These are phyloP conservation scores for Boletellus dicymbophilus DNA, from an alignment of 1,284 basidiomycete genomes.

Conservation along the genomic window DNA sequence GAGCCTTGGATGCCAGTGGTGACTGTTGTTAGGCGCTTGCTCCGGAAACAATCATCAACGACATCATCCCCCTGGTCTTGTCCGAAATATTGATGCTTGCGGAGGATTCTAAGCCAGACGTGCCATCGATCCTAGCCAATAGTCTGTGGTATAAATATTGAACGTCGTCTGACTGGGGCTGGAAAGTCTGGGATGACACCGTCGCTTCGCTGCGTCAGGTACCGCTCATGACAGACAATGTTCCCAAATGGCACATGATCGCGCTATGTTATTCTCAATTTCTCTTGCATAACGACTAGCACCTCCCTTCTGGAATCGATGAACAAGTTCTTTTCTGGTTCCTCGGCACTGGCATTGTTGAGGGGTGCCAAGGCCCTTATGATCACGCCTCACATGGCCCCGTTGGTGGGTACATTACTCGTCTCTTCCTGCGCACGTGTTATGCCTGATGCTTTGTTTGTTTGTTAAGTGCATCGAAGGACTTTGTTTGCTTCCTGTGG, in stretches of 20 bases:
- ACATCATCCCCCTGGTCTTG: constrained; percentile 56
- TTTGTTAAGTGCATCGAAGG: no score
- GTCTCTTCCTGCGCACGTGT: no score
- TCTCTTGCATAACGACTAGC: constrained; percentile 70
- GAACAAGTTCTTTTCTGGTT: constrained; percentile 70
- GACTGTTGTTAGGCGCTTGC: constrained; percentile 41
- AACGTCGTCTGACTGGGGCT: constrained; percentile 68
- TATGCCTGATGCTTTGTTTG: no score
- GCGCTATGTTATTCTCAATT: constrained; percentile 69
- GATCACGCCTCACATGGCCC: no score
- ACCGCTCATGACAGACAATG: constrained; percentile 53
- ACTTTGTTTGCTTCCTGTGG: no score
- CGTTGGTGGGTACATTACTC: no score
- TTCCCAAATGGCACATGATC: constrained; percentile 45
- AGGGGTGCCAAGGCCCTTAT: no score
- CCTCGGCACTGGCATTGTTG: constrained; percentile 60
- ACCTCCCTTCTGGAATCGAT: constrained; percentile 70
- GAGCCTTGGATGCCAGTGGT: neutral
- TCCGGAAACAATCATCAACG: constrained; percentile 46
- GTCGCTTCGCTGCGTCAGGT: constrained; percentile 70
- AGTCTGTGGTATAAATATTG: constrained; percentile 79
- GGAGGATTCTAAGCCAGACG: constrained; percentile 55
- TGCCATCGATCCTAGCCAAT: constrained; percentile 70
- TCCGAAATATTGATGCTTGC: constrained; percentile 69
- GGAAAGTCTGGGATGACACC: constrained; percentile 79